These are phyloP conservation scores for Populus ilicifolia DNA, from an alignment of 345 rosid species.

Conservation along the genomic window DNA sequence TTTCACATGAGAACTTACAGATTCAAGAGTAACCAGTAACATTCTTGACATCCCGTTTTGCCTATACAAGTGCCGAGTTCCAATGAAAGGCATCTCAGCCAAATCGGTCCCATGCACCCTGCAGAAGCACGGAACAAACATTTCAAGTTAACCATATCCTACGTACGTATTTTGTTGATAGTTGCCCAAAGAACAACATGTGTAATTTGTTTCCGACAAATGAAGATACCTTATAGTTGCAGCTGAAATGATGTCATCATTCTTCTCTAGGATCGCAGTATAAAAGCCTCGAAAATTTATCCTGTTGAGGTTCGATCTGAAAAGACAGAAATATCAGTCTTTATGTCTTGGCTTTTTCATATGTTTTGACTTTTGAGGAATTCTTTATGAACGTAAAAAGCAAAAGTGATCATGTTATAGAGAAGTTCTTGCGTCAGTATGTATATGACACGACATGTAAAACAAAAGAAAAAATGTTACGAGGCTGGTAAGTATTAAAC, in stretches of 20 bases:
- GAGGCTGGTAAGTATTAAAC: too few species aligned
- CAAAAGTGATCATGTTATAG: too few species aligned
- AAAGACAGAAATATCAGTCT: background rate
- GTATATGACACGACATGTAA: too few species aligned
- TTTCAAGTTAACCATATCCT: background rate
- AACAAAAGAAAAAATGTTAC: too few species aligned
- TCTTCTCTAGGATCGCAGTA: slow-evolving; percentile 19
- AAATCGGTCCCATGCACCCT: slow-evolving; percentile 29
- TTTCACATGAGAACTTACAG: slow-evolving; percentile 14
- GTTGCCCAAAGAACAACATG: too few species aligned
- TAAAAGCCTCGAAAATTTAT: slow-evolving; percentile 25
- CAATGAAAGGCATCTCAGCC: slow-evolving; percentile 40
- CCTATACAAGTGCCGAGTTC: slow-evolving; percentile 18
- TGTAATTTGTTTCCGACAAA: too few species aligned
- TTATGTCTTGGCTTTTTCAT: background rate
- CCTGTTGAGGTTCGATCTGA: slow-evolving; percentile 27
- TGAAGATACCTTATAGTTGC: slow-evolving; percentile 22
- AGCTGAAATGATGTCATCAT: slow-evolving; percentile 18
- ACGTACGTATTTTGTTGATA: too few species aligned
- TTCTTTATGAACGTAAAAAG: too few species aligned
- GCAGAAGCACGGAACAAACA: background rate
- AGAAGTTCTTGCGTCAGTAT: too few species aligned
- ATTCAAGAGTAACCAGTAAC: slow-evolving; percentile 6
- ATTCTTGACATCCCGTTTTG: slow-evolving; percentile 11
- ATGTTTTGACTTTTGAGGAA: background rate